Evolutionary conservation across 768 basidiomycete genomes (phyloP).

Genomic region (Lentinus tigrinus): DNA sequence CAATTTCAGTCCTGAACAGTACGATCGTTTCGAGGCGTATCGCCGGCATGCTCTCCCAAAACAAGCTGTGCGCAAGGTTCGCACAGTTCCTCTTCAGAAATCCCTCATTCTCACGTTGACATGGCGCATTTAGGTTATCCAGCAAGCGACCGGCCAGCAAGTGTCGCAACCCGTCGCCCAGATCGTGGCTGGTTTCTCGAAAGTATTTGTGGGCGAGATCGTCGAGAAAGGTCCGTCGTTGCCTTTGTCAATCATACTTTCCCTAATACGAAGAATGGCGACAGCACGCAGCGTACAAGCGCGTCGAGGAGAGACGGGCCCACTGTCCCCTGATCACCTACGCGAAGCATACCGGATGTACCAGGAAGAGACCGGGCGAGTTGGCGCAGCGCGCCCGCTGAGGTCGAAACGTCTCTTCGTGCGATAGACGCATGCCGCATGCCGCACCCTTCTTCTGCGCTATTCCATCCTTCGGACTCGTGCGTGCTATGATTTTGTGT

Average conservation of each 20-base stretch:
- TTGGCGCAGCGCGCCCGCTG: constrained; percentile 74
- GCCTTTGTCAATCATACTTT: not conserved
- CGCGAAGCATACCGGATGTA: constrained; percentile 88
- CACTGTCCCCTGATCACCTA: constrained; percentile 84
- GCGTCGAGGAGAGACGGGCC: constrained; percentile 70
- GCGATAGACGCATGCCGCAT: constrained; percentile 34
- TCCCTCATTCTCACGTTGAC: not conserved
- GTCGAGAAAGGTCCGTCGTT: constrained; percentile 72
- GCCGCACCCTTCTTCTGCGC: too few species aligned
- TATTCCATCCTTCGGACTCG: not conserved
- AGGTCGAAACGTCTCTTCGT: constrained; percentile 74
- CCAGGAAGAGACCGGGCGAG: constrained; percentile 75
- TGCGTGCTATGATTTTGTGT: not conserved
- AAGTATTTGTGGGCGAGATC: constrained; percentile 92
- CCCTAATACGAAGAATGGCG: not conserved
- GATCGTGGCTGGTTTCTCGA: constrained; percentile 85
- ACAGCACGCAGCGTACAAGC: constrained; percentile 76
- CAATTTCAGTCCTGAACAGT: constrained; percentile 79
- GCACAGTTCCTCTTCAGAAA: constrained; percentile 7
- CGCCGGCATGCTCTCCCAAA: constrained; percentile 81
- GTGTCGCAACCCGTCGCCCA: constrained; percentile 87
- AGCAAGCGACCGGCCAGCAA: constrained; percentile 76
- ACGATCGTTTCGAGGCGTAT: constrained; percentile 88
- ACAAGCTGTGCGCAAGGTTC: constrained; percentile 76
- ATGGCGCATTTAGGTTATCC: constrained; percentile 63